Conservation (phyloP, 2,329 filamentous ascomycete genomes). For the Colletotrichum spinosum region DNA sequence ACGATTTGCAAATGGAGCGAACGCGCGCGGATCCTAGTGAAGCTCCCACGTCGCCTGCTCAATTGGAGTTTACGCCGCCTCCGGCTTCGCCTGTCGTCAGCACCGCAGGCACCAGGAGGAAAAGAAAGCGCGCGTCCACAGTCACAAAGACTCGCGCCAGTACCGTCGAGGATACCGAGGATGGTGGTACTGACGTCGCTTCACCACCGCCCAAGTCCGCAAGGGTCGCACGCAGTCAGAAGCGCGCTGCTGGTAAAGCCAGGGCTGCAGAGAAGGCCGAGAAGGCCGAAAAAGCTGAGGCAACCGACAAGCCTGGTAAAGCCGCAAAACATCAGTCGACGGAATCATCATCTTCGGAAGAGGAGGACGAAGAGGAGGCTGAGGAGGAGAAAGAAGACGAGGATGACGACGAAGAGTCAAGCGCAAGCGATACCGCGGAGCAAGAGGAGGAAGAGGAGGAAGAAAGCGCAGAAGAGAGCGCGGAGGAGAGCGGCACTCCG, state of each 20-base stretch:
- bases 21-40: constrained; percentile 60
- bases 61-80: constrained; percentile 51
- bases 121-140: constrained; percentile 58
- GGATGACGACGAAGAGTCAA: constrained; percentile 43
- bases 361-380: constrained; percentile 9
- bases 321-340: constrained; percentile 55
- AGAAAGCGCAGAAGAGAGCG: constrained; percentile 47
- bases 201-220: constrained; percentile 53
- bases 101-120: constrained; percentile 43
- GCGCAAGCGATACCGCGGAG: constrained; percentile 39
- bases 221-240: constrained; percentile 51
- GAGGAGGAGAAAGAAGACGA: constrained; percentile 42
- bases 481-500: constrained; percentile 52
- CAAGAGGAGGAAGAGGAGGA: constrained; percentile 30
- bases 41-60: constrained; percentile 58
- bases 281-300: constrained; percentile 46
- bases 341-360: constrained; percentile 35
- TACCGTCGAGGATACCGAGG: constrained; percentile 66
- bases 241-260: constrained; percentile 53
- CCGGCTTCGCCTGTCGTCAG: constrained; percentile 35
- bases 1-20: constrained; percentile 59
- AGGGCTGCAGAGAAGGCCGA: constrained; percentile 46
- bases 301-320: constrained; percentile 41
- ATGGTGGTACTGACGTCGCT: constrained; percentile 53
- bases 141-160: constrained; percentile 51